Evolutionary conservation across 495 filamentous ascomycete genomes (phyloP).

Genomic region (Aspergillus nidulans): DNA sequence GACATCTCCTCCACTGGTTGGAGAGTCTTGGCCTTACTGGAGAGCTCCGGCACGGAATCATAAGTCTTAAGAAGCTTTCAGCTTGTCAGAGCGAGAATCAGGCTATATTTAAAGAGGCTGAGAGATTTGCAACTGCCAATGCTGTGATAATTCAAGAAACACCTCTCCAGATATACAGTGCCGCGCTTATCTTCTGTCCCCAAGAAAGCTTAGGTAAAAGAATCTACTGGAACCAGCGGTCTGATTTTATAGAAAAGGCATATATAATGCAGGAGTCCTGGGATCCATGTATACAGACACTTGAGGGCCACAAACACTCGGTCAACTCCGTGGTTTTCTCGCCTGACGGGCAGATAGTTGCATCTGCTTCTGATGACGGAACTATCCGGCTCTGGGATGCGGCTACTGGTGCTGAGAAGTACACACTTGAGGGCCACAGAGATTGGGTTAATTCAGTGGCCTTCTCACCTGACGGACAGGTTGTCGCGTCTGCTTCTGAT

Average conservation of each 20-base stretch:
- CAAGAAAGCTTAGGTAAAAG: background rate
- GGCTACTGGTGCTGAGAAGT: background rate
- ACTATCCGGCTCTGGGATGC: background rate
- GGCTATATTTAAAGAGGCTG: conserved; percentile 5
- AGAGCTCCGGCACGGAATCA: conserved; percentile 4
- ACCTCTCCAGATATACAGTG: conserved; percentile 6
- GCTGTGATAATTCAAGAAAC: conserved; percentile 5
- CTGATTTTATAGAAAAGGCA: background rate
- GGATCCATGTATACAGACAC: conserved; percentile 3
- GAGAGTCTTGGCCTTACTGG: conserved; percentile 2
- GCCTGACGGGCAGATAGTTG: background rate
- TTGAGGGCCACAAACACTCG: background rate
- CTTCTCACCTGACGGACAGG: background rate
- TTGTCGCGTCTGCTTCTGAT: background rate
- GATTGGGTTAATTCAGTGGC: background rate
- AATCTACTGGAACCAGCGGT: conserved; percentile 1
- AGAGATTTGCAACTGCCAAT: conserved; percentile 7
- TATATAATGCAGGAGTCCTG: conserved; percentile 1
- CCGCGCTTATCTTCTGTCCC: conserved; percentile 8
- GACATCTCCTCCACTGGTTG: conserved; percentile 7
- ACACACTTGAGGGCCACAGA: background rate
- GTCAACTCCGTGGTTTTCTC: background rate
- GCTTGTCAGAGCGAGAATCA: background rate
- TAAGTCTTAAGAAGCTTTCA: background rate
- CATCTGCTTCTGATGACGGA: background rate